These are phyloP conservation scores for Globisporangium nodosum DNA, from an alignment of 352 stramenopile species.

Conservation along the genomic window DNA sequence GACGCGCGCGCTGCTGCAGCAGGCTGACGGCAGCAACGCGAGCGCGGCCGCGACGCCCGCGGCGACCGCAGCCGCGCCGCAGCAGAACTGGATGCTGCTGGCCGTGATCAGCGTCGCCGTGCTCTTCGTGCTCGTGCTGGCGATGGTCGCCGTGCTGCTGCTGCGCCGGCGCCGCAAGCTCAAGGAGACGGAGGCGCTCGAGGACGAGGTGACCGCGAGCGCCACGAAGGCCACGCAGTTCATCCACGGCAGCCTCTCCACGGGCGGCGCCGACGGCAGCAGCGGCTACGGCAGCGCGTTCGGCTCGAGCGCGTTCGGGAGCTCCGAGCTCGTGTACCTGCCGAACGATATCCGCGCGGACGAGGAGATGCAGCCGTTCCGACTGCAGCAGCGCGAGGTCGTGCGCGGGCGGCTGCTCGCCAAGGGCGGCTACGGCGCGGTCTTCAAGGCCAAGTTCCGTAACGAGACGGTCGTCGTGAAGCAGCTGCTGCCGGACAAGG, in stretches of 20 bases:
- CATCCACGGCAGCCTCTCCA: slow-evolving; percentile 11
- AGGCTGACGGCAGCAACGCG: neutral
- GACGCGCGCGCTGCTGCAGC: too few species aligned
- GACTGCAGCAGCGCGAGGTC: slow-evolving; percentile 26
- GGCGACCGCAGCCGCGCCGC: neutral
- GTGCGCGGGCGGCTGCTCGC: slow-evolving; percentile 20
- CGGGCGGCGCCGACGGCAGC: neutral
- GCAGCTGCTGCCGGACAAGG: slow-evolving; percentile 28
- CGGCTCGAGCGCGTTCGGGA: neutral
- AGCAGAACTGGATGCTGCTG: slow-evolving; percentile 19
- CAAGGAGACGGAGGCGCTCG: slow-evolving; percentile 12
- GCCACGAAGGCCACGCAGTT: slow-evolving; percentile 15
- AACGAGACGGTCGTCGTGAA: slow-evolving; percentile 30
- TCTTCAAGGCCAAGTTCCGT: slow-evolving; percentile 26
- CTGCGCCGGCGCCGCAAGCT: slow-evolving; percentile 13
- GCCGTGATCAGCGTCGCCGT: slow-evolving; percentile 18
- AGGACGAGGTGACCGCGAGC: slow-evolving; percentile 9
- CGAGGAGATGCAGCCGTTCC: slow-evolving; percentile 26
- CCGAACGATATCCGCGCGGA: slow-evolving; percentile 32
- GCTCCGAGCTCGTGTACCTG: slow-evolving; percentile 15
- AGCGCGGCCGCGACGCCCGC: neutral
- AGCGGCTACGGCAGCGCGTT: neutral
- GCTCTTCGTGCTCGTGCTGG: slow-evolving; percentile 15
- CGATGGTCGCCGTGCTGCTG: slow-evolving; percentile 13
- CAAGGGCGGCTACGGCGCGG: slow-evolving; percentile 28